Evolutionary conservation across 768 basidiomycete genomes (phyloP), one percentile per base, ranked within the genome.

Genomic region (Leccinum disarticulatum): DNA sequence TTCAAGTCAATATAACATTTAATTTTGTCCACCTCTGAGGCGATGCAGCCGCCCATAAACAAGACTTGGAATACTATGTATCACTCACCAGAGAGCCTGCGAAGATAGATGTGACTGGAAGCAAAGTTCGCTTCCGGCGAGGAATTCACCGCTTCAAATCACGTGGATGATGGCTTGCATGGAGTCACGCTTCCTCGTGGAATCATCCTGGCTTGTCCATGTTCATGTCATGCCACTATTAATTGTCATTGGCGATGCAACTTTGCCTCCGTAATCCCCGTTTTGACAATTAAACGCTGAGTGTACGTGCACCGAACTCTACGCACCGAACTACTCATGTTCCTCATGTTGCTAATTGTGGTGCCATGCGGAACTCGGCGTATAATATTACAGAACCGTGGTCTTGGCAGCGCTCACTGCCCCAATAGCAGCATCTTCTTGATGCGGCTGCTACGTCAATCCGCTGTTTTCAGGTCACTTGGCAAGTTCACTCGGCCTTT

Each of bases 151-250:
- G 28, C 47, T 25, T 38, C 11, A n/a, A 25, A n/a, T 51, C 58
- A 38, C 36, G 27, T 47, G 27, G n/a, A 30, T 48, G 47, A 19
- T 51, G 58, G 58, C n/a, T 27, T 61, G 41, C 9, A 41, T 41
- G 15, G 31, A 33, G 13, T 13, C 31, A 33, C 4, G 11, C 11
- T 41, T 41, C 58, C 58, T 59, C 58, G 48, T 59, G 57, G 27
- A 25, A 17, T n/a, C 17, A 17, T 19, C 22, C 22, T 33, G 31
- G 15, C 55, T 43, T 30, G 41, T 41, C 4, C 41, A 41, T 30
- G 41, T 41, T 2, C 41, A 41, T 41, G 17, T 41, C 41, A 3
- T 51, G 48, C 30, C 48, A 19, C 30, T 33, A 22, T 11, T 33
- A 52, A 15, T 19, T 35, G 31, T 41, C 17, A 41, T 31, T 22